phyloP scores from a whole-genome alignment of 139 green algal species.

The Chlamydomonas sp. region DNA sequence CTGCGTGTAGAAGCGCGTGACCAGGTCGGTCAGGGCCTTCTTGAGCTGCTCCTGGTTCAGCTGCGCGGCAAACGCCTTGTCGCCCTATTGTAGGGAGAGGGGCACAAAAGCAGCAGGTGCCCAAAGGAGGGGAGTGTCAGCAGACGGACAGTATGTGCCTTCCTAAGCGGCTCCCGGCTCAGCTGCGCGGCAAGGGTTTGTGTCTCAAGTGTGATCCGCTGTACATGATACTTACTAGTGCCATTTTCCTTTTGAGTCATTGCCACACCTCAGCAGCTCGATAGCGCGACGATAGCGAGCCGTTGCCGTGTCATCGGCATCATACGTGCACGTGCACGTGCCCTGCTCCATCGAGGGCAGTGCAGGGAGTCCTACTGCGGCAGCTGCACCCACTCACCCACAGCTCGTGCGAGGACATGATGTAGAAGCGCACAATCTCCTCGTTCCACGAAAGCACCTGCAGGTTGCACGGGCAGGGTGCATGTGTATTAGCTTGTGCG shows the following conservation, averaged over 20 bases:
- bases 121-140: background rate
- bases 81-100: background rate
- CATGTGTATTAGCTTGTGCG: background rate
- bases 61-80: conserved; percentile 2
- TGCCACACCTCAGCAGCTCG: too few relatives aligned
- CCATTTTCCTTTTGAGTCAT: too few relatives aligned
- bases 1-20: conserved; percentile 26
- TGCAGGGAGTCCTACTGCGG: too few relatives aligned
- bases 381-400: conserved; percentile 8
- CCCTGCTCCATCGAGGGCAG: too few relatives aligned
- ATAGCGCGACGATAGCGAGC: too few relatives aligned
- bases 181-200: background rate
- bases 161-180: background rate
- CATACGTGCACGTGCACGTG: too few relatives aligned
- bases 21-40: conserved; percentile 35
- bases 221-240: too few relatives aligned
- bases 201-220: too few relatives aligned
- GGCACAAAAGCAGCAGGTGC: background rate
- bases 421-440: conserved; percentile 33
- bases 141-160: too few relatives aligned
- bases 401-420: conserved; percentile 9
- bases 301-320: too few relatives aligned
- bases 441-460: conserved; percentile 39
- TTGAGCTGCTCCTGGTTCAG: conserved; percentile 41
- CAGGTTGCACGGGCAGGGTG: too few relatives aligned